These are phyloP conservation scores for Lactarius vividus DNA, from an alignment of 768 basidiomycete genomes.

Conservation along the genomic window DNA sequence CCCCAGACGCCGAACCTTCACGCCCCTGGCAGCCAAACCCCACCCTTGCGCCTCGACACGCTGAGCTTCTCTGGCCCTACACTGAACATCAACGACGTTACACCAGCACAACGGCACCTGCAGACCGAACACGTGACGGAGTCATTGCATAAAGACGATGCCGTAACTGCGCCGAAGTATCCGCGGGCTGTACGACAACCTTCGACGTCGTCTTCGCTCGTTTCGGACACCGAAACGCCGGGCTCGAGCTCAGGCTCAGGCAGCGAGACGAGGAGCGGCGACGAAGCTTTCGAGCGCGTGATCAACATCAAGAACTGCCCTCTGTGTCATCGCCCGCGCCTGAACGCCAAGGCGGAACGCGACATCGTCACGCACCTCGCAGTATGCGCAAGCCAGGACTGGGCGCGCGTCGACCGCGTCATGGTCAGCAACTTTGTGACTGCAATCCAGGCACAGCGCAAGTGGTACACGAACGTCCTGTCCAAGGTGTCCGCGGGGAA, in stretches of 20 bases:
- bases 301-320: slow-evolving; percentile 97
- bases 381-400: slow-evolving; percentile 91
- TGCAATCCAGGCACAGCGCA: slow-evolving; percentile 90
- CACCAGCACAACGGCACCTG: not conserved
- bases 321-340: slow-evolving; percentile 82
- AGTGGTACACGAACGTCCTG: slow-evolving; percentile 93
- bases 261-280: slow-evolving; percentile 20
- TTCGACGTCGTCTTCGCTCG: slow-evolving; percentile 40
- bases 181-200: slow-evolving; percentile 27
- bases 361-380: slow-evolving; percentile 98
- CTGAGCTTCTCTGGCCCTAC: slow-evolving; percentile 63
- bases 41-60: slow-evolving; percentile 44
- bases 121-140: slow-evolving; percentile 13
- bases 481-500: slow-evolving; percentile 82
- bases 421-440: slow-evolving; percentile 95
- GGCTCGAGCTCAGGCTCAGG: slow-evolving; percentile 29
- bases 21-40: slow-evolving; percentile 38
- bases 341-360: slow-evolving; percentile 84
- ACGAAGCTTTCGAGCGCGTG: slow-evolving; percentile 67
- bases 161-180: not conserved
- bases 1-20: slow-evolving; percentile 51
- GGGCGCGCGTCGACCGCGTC: slow-evolving; percentile 84
- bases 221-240: slow-evolving; percentile 47
- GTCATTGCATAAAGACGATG: not conserved
- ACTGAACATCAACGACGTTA: slow-evolving; percentile 33